Evolutionary conservation across 73 alveolate genomes (phyloP).

Genomic region (Paramecium primaurelia): DNA sequence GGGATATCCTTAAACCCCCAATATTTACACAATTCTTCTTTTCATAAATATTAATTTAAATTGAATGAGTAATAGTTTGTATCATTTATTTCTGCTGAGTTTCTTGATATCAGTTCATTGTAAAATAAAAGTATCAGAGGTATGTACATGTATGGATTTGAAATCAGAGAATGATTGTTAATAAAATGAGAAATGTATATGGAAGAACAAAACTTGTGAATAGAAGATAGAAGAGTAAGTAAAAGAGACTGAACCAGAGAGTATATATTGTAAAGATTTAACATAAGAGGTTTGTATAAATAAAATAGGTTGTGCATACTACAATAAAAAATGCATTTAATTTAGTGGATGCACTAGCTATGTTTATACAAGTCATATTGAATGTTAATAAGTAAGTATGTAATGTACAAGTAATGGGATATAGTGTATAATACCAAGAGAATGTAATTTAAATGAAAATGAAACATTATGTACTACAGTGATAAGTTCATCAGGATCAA

Average conservation of each 20-base stretch:
- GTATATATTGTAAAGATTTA: neutral
- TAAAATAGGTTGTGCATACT: conserved; percentile 10
- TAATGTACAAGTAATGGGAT: conserved; percentile 36
- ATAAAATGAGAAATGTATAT: neutral
- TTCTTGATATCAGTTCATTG: neutral
- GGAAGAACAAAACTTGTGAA: neutral
- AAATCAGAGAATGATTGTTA: neutral
- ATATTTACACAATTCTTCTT: neutral
- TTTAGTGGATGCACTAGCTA: conserved; percentile 36
- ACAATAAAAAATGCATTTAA: neutral
- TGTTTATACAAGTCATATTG: neutral
- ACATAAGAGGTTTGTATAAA: neutral
- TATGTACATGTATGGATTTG: neutral
- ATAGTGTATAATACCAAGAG: neutral
- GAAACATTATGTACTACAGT: neutral
- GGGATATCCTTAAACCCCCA: neutral
- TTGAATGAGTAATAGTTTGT: neutral
- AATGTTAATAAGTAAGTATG: neutral
- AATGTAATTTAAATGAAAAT: neutral
- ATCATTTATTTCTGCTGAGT: neutral
- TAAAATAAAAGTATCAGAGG: neutral
- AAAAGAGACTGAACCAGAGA: neutral
- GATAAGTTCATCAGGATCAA: neutral
- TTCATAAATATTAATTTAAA: neutral
- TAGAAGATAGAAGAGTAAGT: neutral